These are phyloP conservation scores for Mortierella sp. DNA, from an alignment of 371 early-diverging fungal species.

Conservation along the genomic window DNA sequence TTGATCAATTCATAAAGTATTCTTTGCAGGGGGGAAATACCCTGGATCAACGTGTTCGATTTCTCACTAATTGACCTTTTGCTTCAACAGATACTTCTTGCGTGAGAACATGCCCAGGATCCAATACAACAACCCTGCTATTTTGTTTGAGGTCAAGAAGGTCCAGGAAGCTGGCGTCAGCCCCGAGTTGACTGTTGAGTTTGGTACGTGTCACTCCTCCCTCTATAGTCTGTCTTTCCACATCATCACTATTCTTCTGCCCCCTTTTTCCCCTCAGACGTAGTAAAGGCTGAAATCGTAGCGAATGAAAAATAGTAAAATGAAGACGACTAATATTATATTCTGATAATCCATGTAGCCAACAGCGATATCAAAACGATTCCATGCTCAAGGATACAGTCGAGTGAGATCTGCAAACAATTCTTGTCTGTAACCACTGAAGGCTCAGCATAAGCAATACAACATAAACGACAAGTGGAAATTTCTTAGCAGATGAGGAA, in stretches of 20 bases:
- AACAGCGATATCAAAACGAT: conserved; percentile 62
- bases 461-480: background rate
- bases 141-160: conserved; percentile 66
- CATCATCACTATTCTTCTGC: background rate
- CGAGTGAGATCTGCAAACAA: conserved; percentile 64
- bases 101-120: conserved; percentile 72
- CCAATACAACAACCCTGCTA: conserved; percentile 71
- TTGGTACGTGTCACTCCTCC: conserved; percentile 57
- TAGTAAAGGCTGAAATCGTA: too few species aligned
- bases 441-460: conserved; percentile 20
- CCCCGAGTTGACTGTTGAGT: conserved; percentile 69
- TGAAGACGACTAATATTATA: background rate
- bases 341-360: conserved; percentile 27
- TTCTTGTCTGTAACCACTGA: conserved; percentile 60
- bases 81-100: conserved; percentile 66
- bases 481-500: background rate
- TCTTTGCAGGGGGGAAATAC: too few species aligned
- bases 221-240: background rate
- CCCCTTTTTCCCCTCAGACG: too few species aligned
- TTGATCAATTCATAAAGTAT: background rate
- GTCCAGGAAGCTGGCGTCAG: conserved; percentile 60
- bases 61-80: background rate
- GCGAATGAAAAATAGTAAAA: background rate
- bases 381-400: conserved; percentile 65
- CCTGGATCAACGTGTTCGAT: background rate